A percentile compares a stretch with the other conserved stretches of the same genome.
phyloP scores from a whole-genome alignment of 208 protist species.

The Acanthamoeba royreba region DNA sequence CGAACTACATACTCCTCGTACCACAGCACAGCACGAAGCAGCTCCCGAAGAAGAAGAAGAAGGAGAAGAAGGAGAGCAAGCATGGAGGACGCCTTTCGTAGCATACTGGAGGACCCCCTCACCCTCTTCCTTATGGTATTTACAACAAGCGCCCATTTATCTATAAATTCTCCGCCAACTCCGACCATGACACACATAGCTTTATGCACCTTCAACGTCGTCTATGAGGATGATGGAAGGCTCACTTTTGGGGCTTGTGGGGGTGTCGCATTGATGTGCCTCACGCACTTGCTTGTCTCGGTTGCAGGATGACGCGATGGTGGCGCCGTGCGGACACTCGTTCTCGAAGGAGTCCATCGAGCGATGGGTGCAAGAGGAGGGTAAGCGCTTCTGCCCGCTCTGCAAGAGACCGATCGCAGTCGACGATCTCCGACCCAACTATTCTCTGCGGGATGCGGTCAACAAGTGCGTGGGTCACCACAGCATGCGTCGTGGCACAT shows the following conservation, averaged over 20 bases:
- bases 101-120: slow-evolving; percentile 22
- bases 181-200: neutral
- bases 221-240: neutral
- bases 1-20: too few relatives aligned
- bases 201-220: neutral
- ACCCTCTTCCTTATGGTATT: slow-evolving; percentile 9
- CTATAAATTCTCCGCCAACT: neutral
- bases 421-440: slow-evolving; percentile 26
- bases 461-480: neutral
- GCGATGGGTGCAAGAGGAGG: neutral
- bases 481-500: neutral
- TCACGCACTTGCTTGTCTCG: neutral
- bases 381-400: neutral
- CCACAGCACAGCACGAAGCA: too few relatives aligned
- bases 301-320: neutral
- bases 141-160: neutral
- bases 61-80: too few relatives aligned
- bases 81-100: neutral
- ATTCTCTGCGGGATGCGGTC: neutral
- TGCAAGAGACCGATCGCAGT: neutral
- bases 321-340: neutral
- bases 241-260: too few relatives aligned
- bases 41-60: too few relatives aligned
- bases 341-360: neutral
- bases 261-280: neutral